Conservation (phyloP, 2,329 filamentous ascomycete species). For the Taxawa tesnikishii region DNA sequence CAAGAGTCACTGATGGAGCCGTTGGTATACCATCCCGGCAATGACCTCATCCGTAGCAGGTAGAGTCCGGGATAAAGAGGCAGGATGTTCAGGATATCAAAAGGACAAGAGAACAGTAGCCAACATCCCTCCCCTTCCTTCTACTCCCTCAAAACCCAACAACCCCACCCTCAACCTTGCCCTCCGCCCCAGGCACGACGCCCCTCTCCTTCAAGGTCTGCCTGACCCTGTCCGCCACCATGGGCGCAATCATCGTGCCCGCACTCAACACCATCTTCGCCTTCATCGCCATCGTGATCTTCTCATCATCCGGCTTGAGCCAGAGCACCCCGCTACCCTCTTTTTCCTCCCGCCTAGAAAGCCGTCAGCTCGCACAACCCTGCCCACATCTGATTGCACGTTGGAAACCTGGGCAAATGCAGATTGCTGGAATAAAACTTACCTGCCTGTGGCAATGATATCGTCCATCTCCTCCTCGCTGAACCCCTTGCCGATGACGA, state of each 20-base stretch:
- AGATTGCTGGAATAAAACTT: too few species aligned
- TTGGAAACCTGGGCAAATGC: too few species aligned
- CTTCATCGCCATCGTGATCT: slow-evolving; percentile 5
- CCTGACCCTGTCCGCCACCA: slow-evolving; percentile 6
- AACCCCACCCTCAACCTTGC: neutral
- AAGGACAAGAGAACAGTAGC: too few species aligned
- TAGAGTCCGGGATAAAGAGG: too few species aligned
- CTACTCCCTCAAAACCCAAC: neutral
- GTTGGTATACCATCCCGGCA: too few species aligned
- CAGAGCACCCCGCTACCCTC: slow-evolving; percentile 1
- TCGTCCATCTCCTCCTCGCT: slow-evolving; percentile 5
- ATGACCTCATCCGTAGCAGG: too few species aligned
- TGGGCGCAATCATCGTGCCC: slow-evolving; percentile 4
- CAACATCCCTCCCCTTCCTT: too few species aligned
- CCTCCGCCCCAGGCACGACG: slow-evolving; percentile 1
- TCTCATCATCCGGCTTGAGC: slow-evolving; percentile 6
- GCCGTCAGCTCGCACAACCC: too few species aligned
- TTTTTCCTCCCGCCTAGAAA: neutral
- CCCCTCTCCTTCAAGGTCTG: slow-evolving; percentile 5
- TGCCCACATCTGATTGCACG: too few species aligned
- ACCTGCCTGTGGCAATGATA: slow-evolving; percentile 1
- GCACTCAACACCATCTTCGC: slow-evolving; percentile 4
- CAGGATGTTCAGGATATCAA: too few species aligned
- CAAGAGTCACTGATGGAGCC: too few species aligned
- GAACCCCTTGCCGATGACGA: slow-evolving; percentile 7